Conservation (phyloP, 2,329 filamentous ascomycete species). For the Diaporthe citri region DNA sequence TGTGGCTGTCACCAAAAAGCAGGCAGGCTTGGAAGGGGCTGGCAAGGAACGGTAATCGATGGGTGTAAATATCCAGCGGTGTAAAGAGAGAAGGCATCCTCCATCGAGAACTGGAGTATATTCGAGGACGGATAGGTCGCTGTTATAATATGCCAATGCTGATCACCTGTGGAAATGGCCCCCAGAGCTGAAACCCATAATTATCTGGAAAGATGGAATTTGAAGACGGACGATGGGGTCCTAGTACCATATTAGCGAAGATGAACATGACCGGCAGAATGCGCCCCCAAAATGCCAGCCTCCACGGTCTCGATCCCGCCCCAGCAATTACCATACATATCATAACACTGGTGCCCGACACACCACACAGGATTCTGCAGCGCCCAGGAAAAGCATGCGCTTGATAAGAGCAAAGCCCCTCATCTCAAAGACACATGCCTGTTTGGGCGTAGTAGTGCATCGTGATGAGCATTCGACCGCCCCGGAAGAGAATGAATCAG, state of each 20-base stretch:
- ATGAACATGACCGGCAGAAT: neutral
- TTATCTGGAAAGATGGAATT: no score
- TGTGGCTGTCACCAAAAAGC: neutral
- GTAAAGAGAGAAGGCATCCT: neutral
- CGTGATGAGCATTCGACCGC: neutral
- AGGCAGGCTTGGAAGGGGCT: neutral
- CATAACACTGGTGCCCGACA: neutral
- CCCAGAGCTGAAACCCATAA: neutral
- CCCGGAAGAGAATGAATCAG: neutral
- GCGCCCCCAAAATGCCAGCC: neutral
- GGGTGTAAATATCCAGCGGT: neutral
- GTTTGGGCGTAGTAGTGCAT: constrained; percentile 12
- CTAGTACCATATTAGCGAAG: neutral
- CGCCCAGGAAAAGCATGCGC: neutral
- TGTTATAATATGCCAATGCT: neutral
- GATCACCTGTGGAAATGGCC: neutral
- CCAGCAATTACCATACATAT: no score
- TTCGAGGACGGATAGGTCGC: neutral
- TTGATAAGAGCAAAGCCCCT: neutral
- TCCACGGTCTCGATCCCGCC: neutral
- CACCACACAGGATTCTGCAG: neutral
- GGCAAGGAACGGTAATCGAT: neutral
- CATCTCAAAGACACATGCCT: neutral
- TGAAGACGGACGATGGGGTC: neutral
- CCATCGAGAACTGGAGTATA: neutral